Base-by-base conservation (phyloP, 805 yeast genomes). In the Sugiyamaella chiloensis region DNA sequence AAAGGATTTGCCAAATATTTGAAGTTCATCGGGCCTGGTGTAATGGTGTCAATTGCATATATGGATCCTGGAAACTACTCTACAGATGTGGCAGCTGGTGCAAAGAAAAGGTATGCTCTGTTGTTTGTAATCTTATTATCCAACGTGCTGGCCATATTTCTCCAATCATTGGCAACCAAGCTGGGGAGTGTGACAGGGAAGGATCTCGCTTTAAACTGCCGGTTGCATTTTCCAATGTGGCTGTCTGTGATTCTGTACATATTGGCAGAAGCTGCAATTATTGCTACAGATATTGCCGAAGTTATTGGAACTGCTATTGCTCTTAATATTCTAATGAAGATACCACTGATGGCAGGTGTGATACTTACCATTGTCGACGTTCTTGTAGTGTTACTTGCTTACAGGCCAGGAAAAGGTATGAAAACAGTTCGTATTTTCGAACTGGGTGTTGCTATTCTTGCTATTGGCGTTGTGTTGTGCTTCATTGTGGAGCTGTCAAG, bases 41-140 rank as follows among this genome's bases (percentile, higher is more conserved):
- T 91, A 41, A 85, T 91, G 95, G 95, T 93, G 1, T 78, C 90
- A 3, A 96, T 91, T 27, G 91, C 97, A 0, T 93, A 90, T 64
- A 87, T 93, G 88, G 98, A 91, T 60, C 98, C 99, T 0, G 99
- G 99, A 3, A 91, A 93, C 68, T 91, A 90, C 66, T 85, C 96
- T 31, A 87, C 97, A 1, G 95, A 93, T 7, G 96, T 91, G 11
- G 86, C 93, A 6, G 93, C 95, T 1, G 96, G 96, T n/a, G 84
- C 96, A 26, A 83, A 87, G 23, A 87, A 85, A 63, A 79, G 83
- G 55, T 91, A 83, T 64, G 83, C 85, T 50, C 70, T 90, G 27
- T 66, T 91, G 24, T 90, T 89, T 62, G 81, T 90, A 19, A 78
- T 91, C 16, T 69, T 89, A 29, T 67, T 90, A 21, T 83, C 96